phyloP scores from a whole-genome alignment of 164 flowering plant species.

The Annona squamosa region DNA sequence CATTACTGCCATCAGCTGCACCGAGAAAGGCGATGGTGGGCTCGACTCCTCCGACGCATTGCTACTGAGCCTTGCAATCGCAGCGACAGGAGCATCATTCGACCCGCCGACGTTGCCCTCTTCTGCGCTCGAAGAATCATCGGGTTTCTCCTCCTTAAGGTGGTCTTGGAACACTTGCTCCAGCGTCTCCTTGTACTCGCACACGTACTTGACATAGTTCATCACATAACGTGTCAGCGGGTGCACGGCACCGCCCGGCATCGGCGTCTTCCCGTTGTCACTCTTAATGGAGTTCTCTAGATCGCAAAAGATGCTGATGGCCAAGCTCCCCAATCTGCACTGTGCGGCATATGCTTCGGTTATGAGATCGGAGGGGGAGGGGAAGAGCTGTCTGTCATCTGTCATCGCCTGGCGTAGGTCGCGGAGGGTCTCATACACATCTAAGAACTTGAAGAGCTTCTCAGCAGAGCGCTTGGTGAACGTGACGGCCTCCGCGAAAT shows the following conservation, averaged over 20 bases:
- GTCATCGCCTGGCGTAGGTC: slow-evolving; percentile 24
- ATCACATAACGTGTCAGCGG: slow-evolving; percentile 77
- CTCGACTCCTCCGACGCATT: not conserved
- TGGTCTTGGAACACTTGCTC: slow-evolving; percentile 53
- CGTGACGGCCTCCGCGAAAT: slow-evolving; percentile 60
- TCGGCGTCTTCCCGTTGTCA: slow-evolving; percentile 56
- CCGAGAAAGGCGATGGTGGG: slow-evolving; percentile 35
- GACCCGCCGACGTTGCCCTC: not conserved
- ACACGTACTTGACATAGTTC: slow-evolving; percentile 61
- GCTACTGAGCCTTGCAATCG: not conserved
- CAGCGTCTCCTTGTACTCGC: slow-evolving; percentile 66
- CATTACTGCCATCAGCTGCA: slow-evolving; percentile 43
- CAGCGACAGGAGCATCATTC: too few relatives aligned
- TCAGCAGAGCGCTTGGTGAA: slow-evolving; percentile 62
- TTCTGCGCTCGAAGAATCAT: slow-evolving; percentile 2
- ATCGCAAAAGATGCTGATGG: slow-evolving; percentile 50
- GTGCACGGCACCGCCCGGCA: slow-evolving; percentile 83
- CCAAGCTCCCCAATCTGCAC: slow-evolving; percentile 46
- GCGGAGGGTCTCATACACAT: slow-evolving; percentile 64
- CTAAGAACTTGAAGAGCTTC: slow-evolving; percentile 69
- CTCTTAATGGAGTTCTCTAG: slow-evolving; percentile 64
- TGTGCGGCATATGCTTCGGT: slow-evolving; percentile 31
- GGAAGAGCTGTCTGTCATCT: slow-evolving; percentile 9
- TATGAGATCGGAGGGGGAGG: slow-evolving; percentile 27
- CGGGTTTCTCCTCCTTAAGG: not conserved